Evolutionary conservation across 2,329 filamentous ascomycete genomes (phyloP), one percentile per base, ranked within the genome.

Genomic region (Monosporascus sp.): DNA sequence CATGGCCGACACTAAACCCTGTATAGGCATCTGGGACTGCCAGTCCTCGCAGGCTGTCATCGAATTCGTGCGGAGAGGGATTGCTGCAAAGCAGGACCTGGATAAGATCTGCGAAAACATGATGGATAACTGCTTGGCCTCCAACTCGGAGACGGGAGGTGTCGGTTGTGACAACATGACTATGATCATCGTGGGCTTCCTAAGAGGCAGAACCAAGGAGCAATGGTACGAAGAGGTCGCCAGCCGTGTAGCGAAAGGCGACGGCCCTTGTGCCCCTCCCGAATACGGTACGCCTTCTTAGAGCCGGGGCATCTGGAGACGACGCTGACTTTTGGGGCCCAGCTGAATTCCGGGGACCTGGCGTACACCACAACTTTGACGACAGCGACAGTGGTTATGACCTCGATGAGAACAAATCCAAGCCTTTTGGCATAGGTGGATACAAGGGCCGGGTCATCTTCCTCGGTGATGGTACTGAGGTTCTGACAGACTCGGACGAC

Each of bases 161-260:
- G 93, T 99, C 57, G 94, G 94, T 57, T 99, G 94, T 72, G 94
- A 99, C 78, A 99, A 99, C 79, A 99, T 99, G 94, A 99, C 94
- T 63, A 97, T 99, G 88, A 78, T 87, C 64, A 82, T 99, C 61
- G 78, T 99, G 67, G 94, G 88, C 62, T 85, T 99, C 69, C 82
- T 99, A 63, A 85, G 89, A 67, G 94, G 93, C 71, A 91, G 89
- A 80, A 89, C 86, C 64, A 95, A 96, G 82, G 92, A 97, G 68
- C 88, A 97, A 76, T 99, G 94, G 94, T 99, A 99, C 73, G 90
- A 97, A 68, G 87, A 92, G 77, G 88, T 99, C 72, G 91, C 88
- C 66, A 91, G 88, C 77, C 85, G 94, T 70, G 94, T 99, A 73
- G 90, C 92, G 65, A 92, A 93, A 71, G 94, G 93, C 74, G 94